Percentiles rank a stretch among this genome's conserved stretches.
phyloP scores from a whole-genome alignment of 2,329 filamentous ascomycete species.

The Aspergillus thermomutatus region DNA sequence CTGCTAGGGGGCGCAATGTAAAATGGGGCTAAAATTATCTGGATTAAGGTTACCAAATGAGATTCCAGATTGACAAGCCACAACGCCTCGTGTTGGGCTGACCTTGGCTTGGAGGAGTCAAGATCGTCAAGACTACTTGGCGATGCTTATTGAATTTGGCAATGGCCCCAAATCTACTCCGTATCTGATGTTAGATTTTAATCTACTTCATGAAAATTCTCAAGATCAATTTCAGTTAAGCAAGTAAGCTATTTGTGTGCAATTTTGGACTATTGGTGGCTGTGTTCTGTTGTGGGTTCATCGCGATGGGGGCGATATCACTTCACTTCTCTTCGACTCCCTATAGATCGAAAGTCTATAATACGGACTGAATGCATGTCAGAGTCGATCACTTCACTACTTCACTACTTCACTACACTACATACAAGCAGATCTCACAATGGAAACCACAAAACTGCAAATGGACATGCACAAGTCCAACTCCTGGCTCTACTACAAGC shows the following conservation, averaged over 20 bases:
- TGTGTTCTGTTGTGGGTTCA: not conserved
- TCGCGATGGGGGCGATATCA: constrained; percentile 1
- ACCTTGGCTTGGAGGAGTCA: not conserved
- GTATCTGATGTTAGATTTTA: too few species aligned
- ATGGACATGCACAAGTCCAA: constrained; percentile 11
- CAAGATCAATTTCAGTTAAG: too few species aligned
- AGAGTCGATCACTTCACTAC: constrained; percentile 2
- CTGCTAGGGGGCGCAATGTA: not conserved
- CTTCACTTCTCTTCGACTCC: not conserved
- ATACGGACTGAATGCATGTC: constrained; percentile 5
- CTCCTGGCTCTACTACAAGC: constrained; percentile 9
- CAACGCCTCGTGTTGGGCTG: not conserved
- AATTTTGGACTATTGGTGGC: not conserved
- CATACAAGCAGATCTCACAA: constrained; percentile 1
- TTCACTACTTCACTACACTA: not conserved
- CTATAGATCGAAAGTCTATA: constrained; percentile 3
- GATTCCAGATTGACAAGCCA: too few species aligned
- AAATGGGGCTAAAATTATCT: not conserved
- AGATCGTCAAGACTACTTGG: constrained; percentile 1
- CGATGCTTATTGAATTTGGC: not conserved
- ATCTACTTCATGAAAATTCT: too few species aligned
- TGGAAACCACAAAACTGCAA: constrained; percentile 8
- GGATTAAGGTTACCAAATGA: not conserved
- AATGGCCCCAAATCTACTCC: too few species aligned
- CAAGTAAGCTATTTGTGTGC: not conserved